Evolutionary conservation across 139 green algal species (phyloP).

Genomic region (Ostreobium quekettii): DNA sequence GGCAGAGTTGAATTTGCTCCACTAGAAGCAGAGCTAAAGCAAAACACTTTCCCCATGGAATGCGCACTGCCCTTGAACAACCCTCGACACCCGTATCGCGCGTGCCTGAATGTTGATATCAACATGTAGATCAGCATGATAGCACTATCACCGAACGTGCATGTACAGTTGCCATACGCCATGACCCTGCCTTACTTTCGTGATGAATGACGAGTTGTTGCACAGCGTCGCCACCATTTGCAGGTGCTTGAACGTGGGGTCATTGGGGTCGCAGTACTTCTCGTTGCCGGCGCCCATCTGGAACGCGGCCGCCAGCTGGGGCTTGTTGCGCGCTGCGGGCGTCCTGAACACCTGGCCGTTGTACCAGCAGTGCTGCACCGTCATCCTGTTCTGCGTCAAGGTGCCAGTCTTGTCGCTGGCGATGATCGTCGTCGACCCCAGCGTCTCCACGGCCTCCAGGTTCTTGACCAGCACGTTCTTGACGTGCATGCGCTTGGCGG

Average conservation of each 20-base stretch:
- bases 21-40: too few species aligned
- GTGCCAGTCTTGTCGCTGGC: conserved; percentile 43
- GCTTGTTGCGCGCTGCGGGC: conserved; percentile 1
- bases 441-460: conserved; percentile 34
- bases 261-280: conserved; percentile 27
- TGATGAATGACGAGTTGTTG: conserved; percentile 62
- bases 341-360: background rate
- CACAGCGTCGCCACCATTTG: conserved; percentile 49
- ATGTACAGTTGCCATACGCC: too few species aligned
- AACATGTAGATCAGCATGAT: too few species aligned
- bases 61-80: too few species aligned
- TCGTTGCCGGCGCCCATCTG: conserved; percentile 21
- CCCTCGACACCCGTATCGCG: too few species aligned
- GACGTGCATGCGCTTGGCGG: conserved; percentile 34
- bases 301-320: conserved; percentile 37
- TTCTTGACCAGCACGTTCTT: conserved; percentile 40
- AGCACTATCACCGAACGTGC: too few species aligned
- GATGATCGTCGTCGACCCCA: conserved; percentile 37
- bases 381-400: conserved; percentile 44
- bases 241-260: conserved; percentile 42
- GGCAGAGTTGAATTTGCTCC: too few species aligned
- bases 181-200: too few species aligned
- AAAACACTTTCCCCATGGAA: too few species aligned
- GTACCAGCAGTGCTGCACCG: conserved; percentile 40
- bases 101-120: too few species aligned